Conservation (phyloP, 2,329 filamentous ascomycete genomes). For the Dothideomycetes sp. region DNA sequence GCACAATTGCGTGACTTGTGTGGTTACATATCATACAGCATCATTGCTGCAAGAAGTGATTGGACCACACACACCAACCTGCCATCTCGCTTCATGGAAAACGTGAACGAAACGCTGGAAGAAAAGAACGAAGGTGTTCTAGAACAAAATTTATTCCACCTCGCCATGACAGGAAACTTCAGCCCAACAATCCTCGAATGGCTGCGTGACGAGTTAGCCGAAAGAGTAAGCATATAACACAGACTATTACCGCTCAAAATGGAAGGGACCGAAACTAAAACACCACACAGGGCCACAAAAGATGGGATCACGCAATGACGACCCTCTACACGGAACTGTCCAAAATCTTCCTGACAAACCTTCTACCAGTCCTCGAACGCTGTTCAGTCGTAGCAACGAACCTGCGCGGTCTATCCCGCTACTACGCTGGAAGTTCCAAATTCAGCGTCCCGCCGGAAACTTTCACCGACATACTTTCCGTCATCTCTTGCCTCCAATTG, state of each 20-base stretch:
- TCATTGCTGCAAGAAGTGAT: conserved; percentile 10
- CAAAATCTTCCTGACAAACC: conserved; percentile 72
- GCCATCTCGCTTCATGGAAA: conserved; percentile 16
- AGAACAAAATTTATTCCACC: conserved; percentile 70
- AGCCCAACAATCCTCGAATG: conserved; percentile 71
- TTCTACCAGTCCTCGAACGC: conserved; percentile 79
- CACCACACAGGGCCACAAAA: conserved; percentile 65
- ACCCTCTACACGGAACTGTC: conserved; percentile 70
- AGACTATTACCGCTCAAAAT: not conserved
- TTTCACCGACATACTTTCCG: conserved; percentile 48
- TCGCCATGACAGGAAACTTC: conserved; percentile 75
- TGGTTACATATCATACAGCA: conserved; percentile 40
- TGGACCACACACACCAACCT: conserved; percentile 15
- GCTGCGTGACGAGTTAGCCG: conserved; percentile 73
- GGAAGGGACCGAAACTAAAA: too few species aligned
- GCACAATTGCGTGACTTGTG: conserved; percentile 21
- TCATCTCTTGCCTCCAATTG: conserved; percentile 64
- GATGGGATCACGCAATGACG: conserved; percentile 84
- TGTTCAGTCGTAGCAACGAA: conserved; percentile 72
- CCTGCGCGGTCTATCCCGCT: conserved; percentile 73
- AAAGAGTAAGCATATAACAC: conserved; percentile 50
- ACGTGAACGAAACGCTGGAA: conserved; percentile 62
- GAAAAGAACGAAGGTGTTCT: conserved; percentile 58
- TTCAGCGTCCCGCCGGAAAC: conserved; percentile 41
- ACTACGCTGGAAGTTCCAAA: conserved; percentile 57